Evolutionary conservation across 2,329 filamentous ascomycete species (phyloP).

Genomic region (Pyrenochaeta sp.): DNA sequence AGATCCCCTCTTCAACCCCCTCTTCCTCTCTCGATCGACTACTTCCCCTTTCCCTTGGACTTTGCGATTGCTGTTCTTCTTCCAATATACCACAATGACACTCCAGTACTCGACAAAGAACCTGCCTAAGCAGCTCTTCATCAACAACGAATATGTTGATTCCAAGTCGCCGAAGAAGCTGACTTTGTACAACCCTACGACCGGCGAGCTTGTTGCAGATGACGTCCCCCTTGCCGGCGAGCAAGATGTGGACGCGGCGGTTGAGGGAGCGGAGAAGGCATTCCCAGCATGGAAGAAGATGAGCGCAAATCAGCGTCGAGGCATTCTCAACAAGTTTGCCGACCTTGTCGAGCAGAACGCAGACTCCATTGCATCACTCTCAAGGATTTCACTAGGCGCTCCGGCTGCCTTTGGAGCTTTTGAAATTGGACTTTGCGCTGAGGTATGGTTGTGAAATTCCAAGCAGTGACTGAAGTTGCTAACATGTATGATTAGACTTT

Average conservation of each 20-base stretch:
- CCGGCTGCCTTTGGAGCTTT: slow-evolving; percentile 56
- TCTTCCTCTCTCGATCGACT: too few relatives aligned
- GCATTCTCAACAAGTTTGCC: slow-evolving; percentile 43
- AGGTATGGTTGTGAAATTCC: slow-evolving; percentile 27
- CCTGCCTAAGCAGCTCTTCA: slow-evolving; percentile 50
- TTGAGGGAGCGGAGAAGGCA: slow-evolving; percentile 58
- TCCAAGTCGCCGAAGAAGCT: slow-evolving; percentile 55
- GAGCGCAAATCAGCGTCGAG: slow-evolving; percentile 30
- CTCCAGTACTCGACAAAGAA: slow-evolving; percentile 45
- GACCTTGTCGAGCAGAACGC: slow-evolving; percentile 38
- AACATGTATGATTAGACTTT: slow-evolving; percentile 24
- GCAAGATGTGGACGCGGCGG: slow-evolving; percentile 55
- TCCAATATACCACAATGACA: slow-evolving; percentile 24
- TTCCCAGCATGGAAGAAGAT: slow-evolving; percentile 53
- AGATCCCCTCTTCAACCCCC: slow-evolving; percentile 25
- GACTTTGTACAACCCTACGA: slow-evolving; percentile 58
- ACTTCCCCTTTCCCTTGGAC: too few relatives aligned
- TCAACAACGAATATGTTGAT: slow-evolving; percentile 49
- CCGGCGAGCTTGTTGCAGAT: slow-evolving; percentile 59
- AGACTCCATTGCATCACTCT: slow-evolving; percentile 38
- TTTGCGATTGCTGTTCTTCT: neutral
- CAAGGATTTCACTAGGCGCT: slow-evolving; percentile 56
- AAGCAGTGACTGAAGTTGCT: slow-evolving; percentile 14
- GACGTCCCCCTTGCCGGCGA: slow-evolving; percentile 57
- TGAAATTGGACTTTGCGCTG: slow-evolving; percentile 50